phyloP scores from a whole-genome alignment of 257 asterid genomes.

The Pogostemon cablin region DNA sequence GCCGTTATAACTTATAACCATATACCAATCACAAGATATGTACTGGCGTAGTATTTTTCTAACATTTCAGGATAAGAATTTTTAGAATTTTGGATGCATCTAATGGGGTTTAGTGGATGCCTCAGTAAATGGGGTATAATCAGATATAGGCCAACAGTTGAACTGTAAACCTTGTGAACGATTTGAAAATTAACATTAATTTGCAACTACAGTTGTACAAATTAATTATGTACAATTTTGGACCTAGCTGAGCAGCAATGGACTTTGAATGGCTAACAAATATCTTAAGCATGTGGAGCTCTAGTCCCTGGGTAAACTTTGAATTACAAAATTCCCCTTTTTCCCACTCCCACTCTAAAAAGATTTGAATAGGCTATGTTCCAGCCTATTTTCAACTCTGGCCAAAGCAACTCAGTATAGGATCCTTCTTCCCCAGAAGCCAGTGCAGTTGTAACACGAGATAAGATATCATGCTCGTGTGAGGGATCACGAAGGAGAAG shows the following conservation, averaged over 20 bases:
- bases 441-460: neutral
- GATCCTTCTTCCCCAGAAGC: slow-evolving; percentile 10
- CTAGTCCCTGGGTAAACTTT: neutral
- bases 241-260: slow-evolving; percentile 9
- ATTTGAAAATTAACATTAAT: neutral
- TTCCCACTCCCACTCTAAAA: neutral
- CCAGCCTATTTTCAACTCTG: slow-evolving; percentile 23
- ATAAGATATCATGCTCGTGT: slow-evolving; percentile 17
- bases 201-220: slow-evolving; percentile 14
- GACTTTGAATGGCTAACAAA: neutral
- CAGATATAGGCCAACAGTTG: too few species aligned
- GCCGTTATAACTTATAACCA: too few species aligned
- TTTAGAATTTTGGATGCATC: too few species aligned
- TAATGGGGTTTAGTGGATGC: too few species aligned
- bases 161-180: too few species aligned
- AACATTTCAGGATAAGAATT: too few species aligned
- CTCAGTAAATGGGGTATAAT: too few species aligned
- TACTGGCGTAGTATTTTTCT: too few species aligned
- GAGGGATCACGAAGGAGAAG: slow-evolving; percentile 28
- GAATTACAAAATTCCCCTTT: too few species aligned
- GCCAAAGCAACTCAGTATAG: slow-evolving; percentile 1
- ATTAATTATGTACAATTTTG: slow-evolving; percentile 23
- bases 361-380: slow-evolving; percentile 10
- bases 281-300: neutral
- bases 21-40: too few species aligned